phyloP scores from a whole-genome alignment of 2,329 filamentous ascomycete genomes.

The Zymoseptoria tritici region DNA sequence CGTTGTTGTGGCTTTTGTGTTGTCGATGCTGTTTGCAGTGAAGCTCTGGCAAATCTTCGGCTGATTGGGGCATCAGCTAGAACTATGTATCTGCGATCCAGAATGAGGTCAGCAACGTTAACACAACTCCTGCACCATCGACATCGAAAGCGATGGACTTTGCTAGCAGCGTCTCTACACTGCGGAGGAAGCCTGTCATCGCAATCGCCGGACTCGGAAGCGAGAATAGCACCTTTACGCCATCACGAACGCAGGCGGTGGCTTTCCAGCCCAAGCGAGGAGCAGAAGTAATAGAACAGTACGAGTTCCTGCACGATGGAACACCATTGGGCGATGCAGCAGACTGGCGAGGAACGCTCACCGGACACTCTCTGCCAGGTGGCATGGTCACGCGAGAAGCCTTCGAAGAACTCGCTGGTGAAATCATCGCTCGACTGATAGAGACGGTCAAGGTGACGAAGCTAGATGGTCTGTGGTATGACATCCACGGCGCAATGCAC shows the following conservation, averaged over 20 bases:
- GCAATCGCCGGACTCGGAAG: slow-evolving; percentile 11
- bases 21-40: not conserved
- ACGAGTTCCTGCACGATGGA: slow-evolving; percentile 8
- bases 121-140: not conserved
- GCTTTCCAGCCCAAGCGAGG: slow-evolving; percentile 11
- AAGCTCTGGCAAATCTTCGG: not conserved
- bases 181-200: slow-evolving; percentile 4
- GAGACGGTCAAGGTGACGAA: not conserved
- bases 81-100: not conserved
- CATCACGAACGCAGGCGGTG: slow-evolving; percentile 5
- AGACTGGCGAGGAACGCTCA: slow-evolving; percentile 11
- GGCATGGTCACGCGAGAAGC: slow-evolving; percentile 13
- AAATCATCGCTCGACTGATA: slow-evolving; percentile 7
- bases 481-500: slow-evolving; percentile 19
- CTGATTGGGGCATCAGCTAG: not conserved
- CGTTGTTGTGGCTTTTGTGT: not conserved
- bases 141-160: not conserved
- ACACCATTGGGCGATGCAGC: slow-evolving; percentile 7
- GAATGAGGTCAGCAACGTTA: not conserved
- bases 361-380: slow-evolving; percentile 14
- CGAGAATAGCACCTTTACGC: slow-evolving; percentile 13
- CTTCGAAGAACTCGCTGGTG: slow-evolving; percentile 12
- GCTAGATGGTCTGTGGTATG: slow-evolving; percentile 16
- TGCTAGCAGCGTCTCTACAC: not conserved
- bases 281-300: slow-evolving; percentile 4